Base-by-base conservation (phyloP, 1,139 yeast species). In the Yamadazyma buinensis region DNA sequence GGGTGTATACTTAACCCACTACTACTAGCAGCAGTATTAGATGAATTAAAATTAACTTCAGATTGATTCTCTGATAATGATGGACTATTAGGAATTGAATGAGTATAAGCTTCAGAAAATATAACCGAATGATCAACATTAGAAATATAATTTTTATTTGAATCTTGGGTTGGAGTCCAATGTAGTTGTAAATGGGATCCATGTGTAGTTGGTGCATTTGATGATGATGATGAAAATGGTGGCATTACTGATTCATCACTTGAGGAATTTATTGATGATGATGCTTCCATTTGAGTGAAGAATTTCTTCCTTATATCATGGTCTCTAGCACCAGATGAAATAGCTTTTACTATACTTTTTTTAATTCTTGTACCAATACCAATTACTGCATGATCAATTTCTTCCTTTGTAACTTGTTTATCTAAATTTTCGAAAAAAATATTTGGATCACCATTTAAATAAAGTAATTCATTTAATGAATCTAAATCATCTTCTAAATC, bases 361-460 rank as follows among this genome's bases (percentile, higher is more conserved):
- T 70, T 76, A 29, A 87, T 71, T 40, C 81, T 68, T 29, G 77
- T 72, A 5, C 92, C 92, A 34, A 85, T 69, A 9, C 95, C 95
- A 26, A 80, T 74, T 2, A 87, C 87, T 0, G 96, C 95, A 43
- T 76, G 75, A 43, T 80, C 83, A 30, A 51, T 42, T 11, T 51
- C 57, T 7, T 43, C 41, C 23, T 48, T 48, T 14, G 51, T 39
- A 6, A 40, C 34, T n/a, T 25, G n/a, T 12, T 30, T 32, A 17
- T 33, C 34, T 6, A 40, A 12, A 17, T 33, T 37, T n/a, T 29
- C 22, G 18, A 42, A 36, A 20, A 39, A 39, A 7, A 35, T 27
- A 21, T 29, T 34, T 2, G 46, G 32, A 19, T 28, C 17, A 17
- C 23, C 15, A 44, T 67, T 68, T 36, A 66, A 49, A 39, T 61